Base-by-base conservation (phyloP, 129 eudicot genomes). In the Kitagawia praeruptora region DNA sequence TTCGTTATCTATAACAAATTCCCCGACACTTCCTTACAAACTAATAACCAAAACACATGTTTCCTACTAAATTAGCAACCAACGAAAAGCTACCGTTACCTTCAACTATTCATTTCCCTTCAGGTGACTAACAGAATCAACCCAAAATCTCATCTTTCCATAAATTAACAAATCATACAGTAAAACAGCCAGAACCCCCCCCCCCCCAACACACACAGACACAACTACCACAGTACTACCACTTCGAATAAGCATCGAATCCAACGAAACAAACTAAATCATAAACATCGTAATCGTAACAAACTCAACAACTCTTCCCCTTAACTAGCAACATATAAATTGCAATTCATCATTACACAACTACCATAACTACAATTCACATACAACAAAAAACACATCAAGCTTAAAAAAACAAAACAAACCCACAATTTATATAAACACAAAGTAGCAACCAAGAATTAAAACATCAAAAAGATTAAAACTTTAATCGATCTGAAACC, bases 401-500 rank as follows among this genome's bases (percentile, higher is more conserved):
- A 66, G 73, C 73, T 31, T 4, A 66, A 1, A 67, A 14, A 28
- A 28, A 13, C 21, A 31, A 16, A 31, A 66, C 41, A 23, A 58
- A 58, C 34, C n/a, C 69, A 58, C 67, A 31, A 28, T 11, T 66
- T 31, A 66, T 13, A 67, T 28, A 67, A 67, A 31, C 41, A 67
- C 3, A 12, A 15, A 67, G 73, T 31, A 67, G 4, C 41, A 34
- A 67, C 19, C 40, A 2, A 31, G 21, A 67, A 67, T 14, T 12
- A 31, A 4, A 67, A 28, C 13, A 12, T 16, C 16, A 67, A 12
- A 67, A 67, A 67, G 42, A 28, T 67, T 67, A 41, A 67, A 67
- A 28, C 73, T 67, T 67, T 5, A 34, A 23, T 19, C 73, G 73
- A 67, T 67, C 73, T 31, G 73, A 67, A 67, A 67, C 73, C 73